Evolutionary conservation across 441 rosid species (phyloP), one percentile per base, ranked within the genome.

Genomic region (Adansonia grandidieri): DNA sequence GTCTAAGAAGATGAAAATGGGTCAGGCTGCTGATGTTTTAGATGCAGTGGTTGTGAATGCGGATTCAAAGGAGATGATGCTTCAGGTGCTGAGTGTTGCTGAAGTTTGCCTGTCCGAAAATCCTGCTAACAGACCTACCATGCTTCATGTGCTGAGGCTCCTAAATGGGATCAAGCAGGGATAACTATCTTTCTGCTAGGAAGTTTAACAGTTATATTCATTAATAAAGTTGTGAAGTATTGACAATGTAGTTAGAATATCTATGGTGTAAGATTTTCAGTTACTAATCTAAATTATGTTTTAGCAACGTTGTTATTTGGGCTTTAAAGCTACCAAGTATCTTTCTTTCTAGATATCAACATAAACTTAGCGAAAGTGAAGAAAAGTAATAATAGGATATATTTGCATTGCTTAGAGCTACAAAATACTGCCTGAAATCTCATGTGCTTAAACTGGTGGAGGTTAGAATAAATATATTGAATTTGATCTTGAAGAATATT

Each of bases 71-170:
- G 84, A 78, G 28, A 61, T 73, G 51, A 92, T 92, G 98, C 90
- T 94, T 60, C 82, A 85, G 76, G 77, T 91, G 77, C 91, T 96
- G 73, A 87, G 85, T 79, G 80, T 96, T 10, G 94, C 97, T 40
- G 81, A 88, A 0, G 77, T 64, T 3, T 96, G 99, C 84, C 77
- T 93, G 22, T 84, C 87, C n/a, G 97, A 91, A 40, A 88, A 91
- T 83, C 98, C 98, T 1, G 90, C 87, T 42, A 83, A 82, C 19
- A 82, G 99, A 61, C 99, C 97, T 2, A 87, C 84, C 17, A 94
- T 92, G 98, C 86, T 82, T 14, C 83, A 89, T 19, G 95, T 90
- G 17, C 62, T 89, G 54, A 89, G 88, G 86, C 80, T 69, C 56
- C 86, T 93, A n/a, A 86, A 84, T 68, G 90, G 89, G 74, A 85